Percentiles rank a stretch among this genome's conserved stretches.
Conservation (phyloP, 768 basidiomycete species). For the Neoboletus magnificus region DNA sequence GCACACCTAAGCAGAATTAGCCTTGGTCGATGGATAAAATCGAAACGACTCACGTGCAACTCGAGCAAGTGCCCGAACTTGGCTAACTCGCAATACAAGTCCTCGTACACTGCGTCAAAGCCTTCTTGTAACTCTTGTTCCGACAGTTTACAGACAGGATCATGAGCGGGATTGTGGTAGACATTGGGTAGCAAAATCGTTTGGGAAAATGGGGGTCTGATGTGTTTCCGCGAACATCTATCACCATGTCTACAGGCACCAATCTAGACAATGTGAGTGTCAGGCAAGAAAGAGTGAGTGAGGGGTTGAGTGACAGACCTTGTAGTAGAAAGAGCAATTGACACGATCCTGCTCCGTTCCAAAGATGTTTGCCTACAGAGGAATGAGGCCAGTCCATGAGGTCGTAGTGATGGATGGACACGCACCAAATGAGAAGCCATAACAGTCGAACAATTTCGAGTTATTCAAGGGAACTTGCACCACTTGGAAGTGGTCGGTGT, state of each 20-base stretch:
- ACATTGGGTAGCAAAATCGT: constrained; percentile 96
- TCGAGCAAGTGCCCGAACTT: constrained; percentile 96
- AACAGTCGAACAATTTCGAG: background rate
- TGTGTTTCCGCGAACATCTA: constrained; percentile 97
- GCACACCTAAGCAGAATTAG: constrained; percentile 59
- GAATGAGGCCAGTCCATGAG: constrained; percentile 1
- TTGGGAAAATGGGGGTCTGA: constrained; percentile 95
- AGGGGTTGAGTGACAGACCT: constrained; percentile 46
- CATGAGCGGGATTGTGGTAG: constrained; percentile 96
- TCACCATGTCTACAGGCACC: constrained; percentile 99
- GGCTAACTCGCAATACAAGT: constrained; percentile 89
- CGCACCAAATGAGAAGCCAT: constrained; percentile 79
- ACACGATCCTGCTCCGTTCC: constrained; percentile 94
- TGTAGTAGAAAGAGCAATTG: constrained; percentile 99
- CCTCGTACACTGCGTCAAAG: constrained; percentile 92
- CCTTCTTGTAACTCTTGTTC: constrained; percentile 89
- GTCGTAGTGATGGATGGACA: background rate
- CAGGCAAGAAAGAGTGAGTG: background rate
- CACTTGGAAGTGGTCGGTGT: background rate
- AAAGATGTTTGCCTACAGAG: constrained; percentile 83
- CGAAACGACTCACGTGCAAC: constrained; percentile 67
- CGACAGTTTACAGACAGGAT: constrained; percentile 82
- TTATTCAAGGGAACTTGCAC: background rate
- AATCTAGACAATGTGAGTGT: constrained; percentile 52
- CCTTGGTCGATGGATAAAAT: background rate